Conservation (phyloP, 371 early-diverging fungal species). For the Neoconidiobolus thromboides region DNA sequence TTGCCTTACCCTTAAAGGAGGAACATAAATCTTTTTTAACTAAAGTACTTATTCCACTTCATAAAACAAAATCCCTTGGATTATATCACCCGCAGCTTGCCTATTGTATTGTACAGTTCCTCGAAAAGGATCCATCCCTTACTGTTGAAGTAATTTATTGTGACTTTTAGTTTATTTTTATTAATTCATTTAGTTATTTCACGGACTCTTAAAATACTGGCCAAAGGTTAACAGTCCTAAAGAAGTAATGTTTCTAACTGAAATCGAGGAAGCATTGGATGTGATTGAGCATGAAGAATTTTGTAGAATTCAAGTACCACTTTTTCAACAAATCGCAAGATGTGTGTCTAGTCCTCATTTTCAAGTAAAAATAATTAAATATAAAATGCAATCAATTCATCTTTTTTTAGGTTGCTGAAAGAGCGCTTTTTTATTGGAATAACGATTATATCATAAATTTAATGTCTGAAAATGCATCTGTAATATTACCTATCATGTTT, state of each 20-base stretch:
- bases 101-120: slow-evolving; percentile 93
- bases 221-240: slow-evolving; percentile 95
- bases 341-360: slow-evolving; percentile 92
- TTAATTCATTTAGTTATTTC: slow-evolving; percentile 35
- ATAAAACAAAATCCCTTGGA: slow-evolving; percentile 74
- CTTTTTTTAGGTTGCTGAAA: slow-evolving; percentile 60
- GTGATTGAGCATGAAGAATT: slow-evolving; percentile 77
- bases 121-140: slow-evolving; percentile 87
- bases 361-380: slow-evolving; percentile 33
- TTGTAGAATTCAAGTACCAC: slow-evolving; percentile 58
- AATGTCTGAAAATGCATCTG: slow-evolving; percentile 72
- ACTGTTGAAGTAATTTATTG: slow-evolving; percentile 46
- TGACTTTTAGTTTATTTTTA: background rate
- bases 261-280: slow-evolving; percentile 91
- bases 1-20: slow-evolving; percentile 89
- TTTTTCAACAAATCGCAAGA: slow-evolving; percentile 74
- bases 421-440: slow-evolving; percentile 91
- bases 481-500: slow-evolving; percentile 84
- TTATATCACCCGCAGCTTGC: slow-evolving; percentile 90
- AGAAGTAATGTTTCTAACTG: slow-evolving; percentile 94
- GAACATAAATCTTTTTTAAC: slow-evolving; percentile 90
- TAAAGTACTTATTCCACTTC: slow-evolving; percentile 78
- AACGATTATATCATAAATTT: slow-evolving; percentile 87
- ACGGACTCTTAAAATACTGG: slow-evolving; percentile 80
- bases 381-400: background rate